Conservation (phyloP, 768 basidiomycete genomes). For the Trichaptum fuscoviolaceum region DNA sequence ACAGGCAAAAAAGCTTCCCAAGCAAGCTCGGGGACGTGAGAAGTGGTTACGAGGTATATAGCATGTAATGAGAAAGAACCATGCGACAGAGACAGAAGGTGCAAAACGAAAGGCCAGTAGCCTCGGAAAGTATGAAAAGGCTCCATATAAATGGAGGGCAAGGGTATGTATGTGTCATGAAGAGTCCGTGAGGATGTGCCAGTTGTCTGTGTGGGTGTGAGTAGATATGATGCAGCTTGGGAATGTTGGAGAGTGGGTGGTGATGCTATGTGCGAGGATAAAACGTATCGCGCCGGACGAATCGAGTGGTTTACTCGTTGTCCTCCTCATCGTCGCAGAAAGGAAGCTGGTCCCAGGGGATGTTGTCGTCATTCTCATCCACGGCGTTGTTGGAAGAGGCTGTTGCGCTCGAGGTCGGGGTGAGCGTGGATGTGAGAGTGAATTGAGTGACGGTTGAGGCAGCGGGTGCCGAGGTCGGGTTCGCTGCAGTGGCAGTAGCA, state of each 20-base stretch:
- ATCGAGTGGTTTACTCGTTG: background rate
- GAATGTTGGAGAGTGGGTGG: no score
- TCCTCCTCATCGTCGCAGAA: conserved; percentile 40
- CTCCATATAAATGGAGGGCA: no score
- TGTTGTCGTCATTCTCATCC: conserved; percentile 28
- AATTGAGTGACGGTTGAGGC: conserved; percentile 26
- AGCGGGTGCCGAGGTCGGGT: conserved; percentile 11
- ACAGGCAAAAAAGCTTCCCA: background rate
- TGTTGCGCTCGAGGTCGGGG: conserved; percentile 18
- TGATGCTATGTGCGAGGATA: no score
- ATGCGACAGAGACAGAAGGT: background rate
- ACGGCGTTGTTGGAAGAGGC: conserved; percentile 14
- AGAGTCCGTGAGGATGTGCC: background rate
- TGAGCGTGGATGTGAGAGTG: conserved; percentile 3
- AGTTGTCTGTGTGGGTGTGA: background rate
- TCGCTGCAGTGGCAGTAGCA: conserved; percentile 16
- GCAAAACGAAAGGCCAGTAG: background rate
- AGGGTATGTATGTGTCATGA: background rate
- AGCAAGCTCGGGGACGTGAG: background rate
- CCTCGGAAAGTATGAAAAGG: background rate
- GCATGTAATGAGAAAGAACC: background rate
- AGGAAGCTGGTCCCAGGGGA: conserved; percentile 33
- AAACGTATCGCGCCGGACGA: background rate
- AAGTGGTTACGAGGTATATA: background rate
- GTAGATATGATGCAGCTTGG: background rate